phyloP scores from a whole-genome alignment of 345 rosid genomes.

The Mangifera indica region DNA sequence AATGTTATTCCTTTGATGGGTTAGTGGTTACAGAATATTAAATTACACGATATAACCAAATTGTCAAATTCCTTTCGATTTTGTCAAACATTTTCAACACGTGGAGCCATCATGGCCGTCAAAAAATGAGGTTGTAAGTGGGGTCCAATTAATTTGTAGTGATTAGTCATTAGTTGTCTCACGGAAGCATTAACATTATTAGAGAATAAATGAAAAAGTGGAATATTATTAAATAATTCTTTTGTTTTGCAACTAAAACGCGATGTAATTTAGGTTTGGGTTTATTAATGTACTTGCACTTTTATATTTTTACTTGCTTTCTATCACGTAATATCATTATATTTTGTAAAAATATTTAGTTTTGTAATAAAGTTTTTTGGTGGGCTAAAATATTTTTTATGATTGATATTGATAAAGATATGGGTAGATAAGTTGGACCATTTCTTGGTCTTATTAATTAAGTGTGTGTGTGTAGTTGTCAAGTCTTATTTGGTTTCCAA shows the following conservation, averaged over 20 bases:
- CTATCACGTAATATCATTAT: no score
- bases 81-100: not conserved
- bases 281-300: no score
- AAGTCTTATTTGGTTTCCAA: no score
- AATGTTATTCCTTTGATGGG: not conserved
- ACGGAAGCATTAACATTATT: slow-evolving; percentile 9
- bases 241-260: not conserved
- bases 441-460: no score
- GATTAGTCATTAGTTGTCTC: slow-evolving; percentile 14
- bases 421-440: no score
- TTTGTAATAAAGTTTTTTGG: no score
- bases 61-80: not conserved
- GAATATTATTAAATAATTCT: no score
- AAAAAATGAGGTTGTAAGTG: not conserved
- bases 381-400: no score
- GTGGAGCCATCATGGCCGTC: slow-evolving; percentile 16
- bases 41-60: not conserved
- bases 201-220: not conserved
- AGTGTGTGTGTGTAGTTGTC: no score
- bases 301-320: no score
- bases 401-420: no score
- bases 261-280: not conserved
- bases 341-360: no score
- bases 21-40: not conserved
- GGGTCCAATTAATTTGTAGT: not conserved